Evolutionary conservation across 441 rosid genomes (phyloP), one percentile per base, ranked within the genome.

Genomic region (Populus hybrid): DNA sequence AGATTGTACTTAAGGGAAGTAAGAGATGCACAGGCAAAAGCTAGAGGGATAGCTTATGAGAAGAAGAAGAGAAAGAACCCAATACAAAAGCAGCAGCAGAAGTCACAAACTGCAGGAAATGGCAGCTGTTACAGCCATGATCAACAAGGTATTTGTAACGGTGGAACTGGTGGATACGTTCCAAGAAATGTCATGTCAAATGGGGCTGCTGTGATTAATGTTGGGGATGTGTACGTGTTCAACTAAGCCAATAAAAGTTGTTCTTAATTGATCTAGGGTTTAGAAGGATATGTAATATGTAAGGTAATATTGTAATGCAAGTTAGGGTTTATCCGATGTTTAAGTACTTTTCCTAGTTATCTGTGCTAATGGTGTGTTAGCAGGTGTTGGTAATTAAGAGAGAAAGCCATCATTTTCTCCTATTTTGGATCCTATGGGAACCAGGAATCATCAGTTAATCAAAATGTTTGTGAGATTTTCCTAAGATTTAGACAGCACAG

Each of bases 21-120:
- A 32, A 85, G 82, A 70, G 87, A 85, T 50, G 76, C 59, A 11
- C 87, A 85, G 73, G 80, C 81, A 0, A 80, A 82, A 40, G 84
- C 87, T 19, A 74, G 84, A 76, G 87, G 87, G 61, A 76, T 78
- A 30, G 83, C 79, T 1, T 80, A 82, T 30, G 85, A 85, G 78
- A 76, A 78, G 69, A 82, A 82, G 85, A 76, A 74, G 75, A 74
- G 81, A 38, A 81, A 77, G 83, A 84, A 78, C 26, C 75, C 66
- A 65, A 19, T 1, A 23, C 78, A 68, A 9, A 74, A 71, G 28
- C 78, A 69, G 21, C 74, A 14, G 23, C 42, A 69, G 65, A 36
- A 24, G 12, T 28, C 7, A 6, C 26, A n/a, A 64, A 61, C 59
- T 32, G 5, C 71, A 8, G 61, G 61, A 53, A 63, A 73, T 64